Base-by-base conservation (phyloP, 2,329 filamentous ascomycete genomes). In the Curvularia lunata region DNA sequence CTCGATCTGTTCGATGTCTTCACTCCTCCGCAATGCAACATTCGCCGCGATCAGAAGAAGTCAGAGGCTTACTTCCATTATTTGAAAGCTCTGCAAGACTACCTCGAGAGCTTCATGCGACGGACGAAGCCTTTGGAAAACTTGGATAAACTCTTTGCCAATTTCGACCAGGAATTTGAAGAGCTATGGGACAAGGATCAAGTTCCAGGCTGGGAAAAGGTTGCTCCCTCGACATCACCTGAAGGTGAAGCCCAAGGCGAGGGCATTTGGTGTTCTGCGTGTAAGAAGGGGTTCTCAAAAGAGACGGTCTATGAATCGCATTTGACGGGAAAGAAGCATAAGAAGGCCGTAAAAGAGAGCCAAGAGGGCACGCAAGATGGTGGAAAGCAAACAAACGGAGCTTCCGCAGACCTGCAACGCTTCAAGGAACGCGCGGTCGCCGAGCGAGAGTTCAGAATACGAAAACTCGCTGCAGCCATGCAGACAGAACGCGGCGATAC, bases 31-130 rank as follows among this genome's bases (percentile, higher is more conserved):
- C 84, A 88, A 48, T 85, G 90, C 48, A 88, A 88, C 12, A 83
- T 97, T 63, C 94, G 91, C 73, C 84, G 91, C 49, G 81, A 84
- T 28, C 91, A 97, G 72, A 99, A 98, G 80, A 80, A 96, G 77
- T 97, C 91, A 0, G 93, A 98, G 67, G 86, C 89, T 67, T 99
- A 98, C 77, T 96, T 98, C 78, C 86, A 86, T 63, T 99, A 99
- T 72, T 85, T 97, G 10, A 89, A 89, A 41, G 86, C 89, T 37
- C 80, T 99, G 56, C 88, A 90, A 54, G 83, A 85, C 19, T 98
- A 99, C 69, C 84, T 99, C 7, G 93, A 98, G 76, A 85, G 85
- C 18, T 98, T 98, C 67, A 89, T 97, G 82, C 87, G 89, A 68
- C 85, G 91, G 61, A 96, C 89, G 1, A 85, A 90, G 48, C 96